Percentiles rank a stretch among this genome's conserved stretches.
Evolutionary conservation across 2,329 filamentous ascomycete genomes (phyloP).

Genomic region (Arthrobotrys megalospora): DNA sequence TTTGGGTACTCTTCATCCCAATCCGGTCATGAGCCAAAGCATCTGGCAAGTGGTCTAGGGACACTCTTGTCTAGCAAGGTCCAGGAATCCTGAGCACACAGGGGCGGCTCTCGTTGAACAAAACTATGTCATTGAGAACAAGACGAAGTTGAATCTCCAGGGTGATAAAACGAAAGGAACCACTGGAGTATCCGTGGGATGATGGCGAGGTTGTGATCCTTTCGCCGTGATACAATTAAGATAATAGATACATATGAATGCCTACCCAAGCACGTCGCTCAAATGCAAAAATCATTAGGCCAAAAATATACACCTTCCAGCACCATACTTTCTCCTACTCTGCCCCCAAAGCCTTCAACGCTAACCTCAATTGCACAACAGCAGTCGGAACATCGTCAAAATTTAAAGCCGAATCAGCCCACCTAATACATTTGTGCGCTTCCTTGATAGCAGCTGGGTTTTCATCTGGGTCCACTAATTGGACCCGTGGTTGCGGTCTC

Average conservation of each 20-base stretch:
- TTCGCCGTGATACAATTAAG: neutral
- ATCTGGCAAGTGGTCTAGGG: too few relatives aligned
- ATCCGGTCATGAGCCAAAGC: too few relatives aligned
- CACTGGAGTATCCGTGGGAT: too few relatives aligned
- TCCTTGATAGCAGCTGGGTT: slow-evolving; percentile 81
- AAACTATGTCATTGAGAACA: too few relatives aligned
- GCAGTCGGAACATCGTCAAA: slow-evolving; percentile 96
- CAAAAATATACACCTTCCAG: neutral
- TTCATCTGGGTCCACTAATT: slow-evolving; percentile 68
- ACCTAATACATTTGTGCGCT: slow-evolving; percentile 95
- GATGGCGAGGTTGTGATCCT: too few relatives aligned
- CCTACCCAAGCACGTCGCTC: neutral
- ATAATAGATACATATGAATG: neutral
- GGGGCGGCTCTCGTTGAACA: too few relatives aligned
- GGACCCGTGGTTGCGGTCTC: slow-evolving; percentile 65
- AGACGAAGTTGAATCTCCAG: too few relatives aligned
- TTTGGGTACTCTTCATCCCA: too few relatives aligned
- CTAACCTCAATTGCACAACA: slow-evolving; percentile 83
- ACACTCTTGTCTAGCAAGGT: too few relatives aligned
- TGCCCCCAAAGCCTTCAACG: slow-evolving; percentile 80
- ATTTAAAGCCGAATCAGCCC: slow-evolving; percentile 95
- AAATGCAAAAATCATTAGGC: slow-evolving; percentile 14
- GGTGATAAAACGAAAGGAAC: too few relatives aligned
- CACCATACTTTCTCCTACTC: slow-evolving; percentile 2
- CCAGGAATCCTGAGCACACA: too few relatives aligned